Percentiles rank a stretch among this genome's conserved stretches.
Conservation (phyloP, 306 rosid species). For the Lagenaria siceraria region DNA sequence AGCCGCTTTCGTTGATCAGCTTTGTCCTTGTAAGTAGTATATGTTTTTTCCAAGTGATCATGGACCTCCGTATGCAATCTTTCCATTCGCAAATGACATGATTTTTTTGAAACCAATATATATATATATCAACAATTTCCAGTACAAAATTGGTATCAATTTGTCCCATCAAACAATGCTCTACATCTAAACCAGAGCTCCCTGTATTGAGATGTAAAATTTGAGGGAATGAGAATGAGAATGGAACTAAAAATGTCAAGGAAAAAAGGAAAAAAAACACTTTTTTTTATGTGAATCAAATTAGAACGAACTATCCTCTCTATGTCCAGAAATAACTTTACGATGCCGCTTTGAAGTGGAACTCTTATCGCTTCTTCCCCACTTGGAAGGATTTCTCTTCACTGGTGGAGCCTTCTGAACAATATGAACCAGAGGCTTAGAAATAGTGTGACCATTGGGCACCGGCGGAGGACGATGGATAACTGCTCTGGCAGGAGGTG, state of each 20-base stretch:
- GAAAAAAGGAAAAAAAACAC: not conserved
- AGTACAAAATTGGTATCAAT: slow-evolving; percentile 14
- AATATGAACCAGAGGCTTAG: slow-evolving; percentile 18
- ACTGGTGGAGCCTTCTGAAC: slow-evolving; percentile 23
- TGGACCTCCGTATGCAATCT: too few relatives aligned
- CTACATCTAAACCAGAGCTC: slow-evolving; percentile 21
- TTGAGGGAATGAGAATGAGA: slow-evolving; percentile 3
- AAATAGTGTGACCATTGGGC: not conserved
- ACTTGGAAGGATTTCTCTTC: slow-evolving; percentile 40
- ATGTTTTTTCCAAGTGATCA: too few relatives aligned
- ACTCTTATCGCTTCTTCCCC: slow-evolving; percentile 41
- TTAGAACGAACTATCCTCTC: slow-evolving; percentile 29
- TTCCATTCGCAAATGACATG: too few relatives aligned
- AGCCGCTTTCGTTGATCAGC: too few relatives aligned
- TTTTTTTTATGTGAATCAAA: not conserved
- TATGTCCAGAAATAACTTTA: slow-evolving; percentile 37
- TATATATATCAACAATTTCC: slow-evolving; percentile 30
- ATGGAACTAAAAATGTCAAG: not conserved
- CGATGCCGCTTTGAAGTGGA: slow-evolving; percentile 51
- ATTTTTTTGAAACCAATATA: slow-evolving; percentile 27
- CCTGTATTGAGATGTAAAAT: slow-evolving; percentile 11
- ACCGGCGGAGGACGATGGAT: slow-evolving; percentile 19
- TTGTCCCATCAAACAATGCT: slow-evolving; percentile 19
- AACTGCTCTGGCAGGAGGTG: slow-evolving; percentile 27
- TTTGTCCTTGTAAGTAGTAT: too few relatives aligned